Percentiles rank a stretch among this genome's conserved stretches.
phyloP scores from a whole-genome alignment of 2,329 filamentous ascomycete genomes.

The Sclerotinia trifoliorum region DNA sequence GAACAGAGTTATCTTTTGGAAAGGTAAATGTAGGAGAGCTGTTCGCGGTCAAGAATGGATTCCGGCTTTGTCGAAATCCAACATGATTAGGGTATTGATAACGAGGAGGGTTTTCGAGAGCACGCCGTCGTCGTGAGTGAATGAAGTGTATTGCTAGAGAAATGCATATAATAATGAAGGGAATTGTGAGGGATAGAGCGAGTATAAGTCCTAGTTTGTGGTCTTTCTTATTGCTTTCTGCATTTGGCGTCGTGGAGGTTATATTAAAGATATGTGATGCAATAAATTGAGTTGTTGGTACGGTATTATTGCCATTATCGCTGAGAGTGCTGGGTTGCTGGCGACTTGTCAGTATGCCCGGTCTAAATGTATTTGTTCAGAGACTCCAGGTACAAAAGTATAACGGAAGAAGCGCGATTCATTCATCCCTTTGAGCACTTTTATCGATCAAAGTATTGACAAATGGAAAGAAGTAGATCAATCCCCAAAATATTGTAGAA shows the following conservation, averaged over 20 bases:
- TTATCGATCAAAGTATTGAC: neutral
- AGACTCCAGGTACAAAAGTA: neutral
- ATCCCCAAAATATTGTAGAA: neutral
- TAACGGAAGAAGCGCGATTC: neutral
- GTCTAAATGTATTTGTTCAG: neutral
- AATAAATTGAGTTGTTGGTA: neutral
- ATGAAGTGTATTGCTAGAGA: conserved; percentile 15
- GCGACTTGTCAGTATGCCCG: neutral
- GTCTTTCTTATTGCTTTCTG: conserved; percentile 6
- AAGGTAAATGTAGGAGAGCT: conserved; percentile 1
- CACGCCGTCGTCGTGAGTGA: conserved; percentile 6
- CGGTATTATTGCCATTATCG: conserved; percentile 9
- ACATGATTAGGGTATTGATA: conserved; percentile 21
- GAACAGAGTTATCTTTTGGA: neutral
- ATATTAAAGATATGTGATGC: conserved; percentile 16
- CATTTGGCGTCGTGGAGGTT: neutral
- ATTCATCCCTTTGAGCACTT: neutral
- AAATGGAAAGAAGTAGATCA: neutral
- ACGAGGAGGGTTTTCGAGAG: neutral
- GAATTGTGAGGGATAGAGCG: conserved; percentile 16
- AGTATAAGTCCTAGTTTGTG: conserved; percentile 19
- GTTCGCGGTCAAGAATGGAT: conserved; percentile 2
- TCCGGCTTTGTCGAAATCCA: neutral
- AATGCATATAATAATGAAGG: conserved; percentile 16
- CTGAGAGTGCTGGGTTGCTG: conserved; percentile 11